Evolutionary conservation across 176 grass and related monocot genomes (phyloP), one percentile per base, ranked within the genome.

Genomic region (Phoenix roebelenii): DNA sequence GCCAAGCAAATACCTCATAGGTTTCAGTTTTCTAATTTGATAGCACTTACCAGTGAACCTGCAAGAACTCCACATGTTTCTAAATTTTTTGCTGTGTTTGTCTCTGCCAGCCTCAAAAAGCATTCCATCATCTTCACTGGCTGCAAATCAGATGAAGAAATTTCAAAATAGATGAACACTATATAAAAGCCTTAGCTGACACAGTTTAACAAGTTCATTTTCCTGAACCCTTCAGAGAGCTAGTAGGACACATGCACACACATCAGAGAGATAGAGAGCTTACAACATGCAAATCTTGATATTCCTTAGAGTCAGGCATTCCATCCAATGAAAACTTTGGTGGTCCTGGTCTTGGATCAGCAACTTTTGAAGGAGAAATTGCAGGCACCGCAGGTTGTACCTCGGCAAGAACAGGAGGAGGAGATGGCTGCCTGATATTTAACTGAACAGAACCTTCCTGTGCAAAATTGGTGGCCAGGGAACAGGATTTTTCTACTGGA

Each of bases 41-140:
- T 58, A 51, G 49, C 26, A 72, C 87, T 15, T 89, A 98, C 94
- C 88, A 98, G 73, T 53, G 79, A 88, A 79, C 94, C 94, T 22
- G 87, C 94, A 81, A 98, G 94, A 83, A 98, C 82, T 56, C 94
- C 94, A 72, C 94, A 98, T 51, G 93, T 98, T 79, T 98, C 94
- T 74, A 98, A 81, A 82, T 86, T 85, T 83, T 58, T 92, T 59
- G 72, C 74, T 73, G 88, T 98, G 69, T 98, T 98, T 70, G 79
- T 58, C 56, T 92, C 94, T 30, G 94, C 94, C 69, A 98, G 82
- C 74, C 84, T 91, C 57, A 98, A 64, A 89, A 98, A 98, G 69
- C 75, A 82, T 71, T 98, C 94, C 94, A 98, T 85, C 80, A 98
- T 72, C 64, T 93, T 83, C 53, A 98, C 85, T 35, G 88, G 94